Evolutionary conservation across 1,284 basidiomycete species (phyloP).

Genomic region (Gymnopus androsaceus): DNA sequence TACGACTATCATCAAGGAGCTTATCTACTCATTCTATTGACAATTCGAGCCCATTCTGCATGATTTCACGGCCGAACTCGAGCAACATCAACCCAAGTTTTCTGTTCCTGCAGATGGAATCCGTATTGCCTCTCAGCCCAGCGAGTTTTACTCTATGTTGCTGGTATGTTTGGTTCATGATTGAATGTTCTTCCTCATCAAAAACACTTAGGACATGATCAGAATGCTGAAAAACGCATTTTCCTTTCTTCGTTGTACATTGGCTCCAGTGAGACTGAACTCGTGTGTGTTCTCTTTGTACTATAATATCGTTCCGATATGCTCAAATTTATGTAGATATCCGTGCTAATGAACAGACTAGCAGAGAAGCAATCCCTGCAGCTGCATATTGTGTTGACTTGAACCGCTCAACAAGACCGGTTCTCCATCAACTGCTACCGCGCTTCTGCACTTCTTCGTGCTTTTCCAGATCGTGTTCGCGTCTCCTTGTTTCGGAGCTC

Average conservation of each 20-base stretch:
- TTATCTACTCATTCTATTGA: background rate
- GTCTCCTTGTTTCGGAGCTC: constrained; percentile 87
- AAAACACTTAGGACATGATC: constrained; percentile 77
- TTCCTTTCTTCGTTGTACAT: constrained; percentile 89
- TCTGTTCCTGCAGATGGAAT: constrained; percentile 37
- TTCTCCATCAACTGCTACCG: constrained; percentile 69
- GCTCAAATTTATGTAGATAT: constrained; percentile 51
- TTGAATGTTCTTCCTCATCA: too few species aligned
- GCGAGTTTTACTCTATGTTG: constrained; percentile 41
- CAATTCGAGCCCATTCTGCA: background rate
- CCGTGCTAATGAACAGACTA: constrained; percentile 64
- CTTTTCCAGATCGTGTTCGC: constrained; percentile 77
- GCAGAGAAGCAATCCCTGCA: constrained; percentile 61
- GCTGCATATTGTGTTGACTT: constrained; percentile 81
- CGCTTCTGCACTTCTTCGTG: constrained; percentile 70
- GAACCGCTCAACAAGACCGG: constrained; percentile 91
- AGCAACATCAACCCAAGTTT: constrained; percentile 41
- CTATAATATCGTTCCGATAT: background rate
- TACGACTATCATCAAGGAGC: background rate
- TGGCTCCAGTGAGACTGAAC: constrained; percentile 65
- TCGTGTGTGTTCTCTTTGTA: constrained; percentile 54
- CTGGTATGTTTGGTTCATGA: constrained; percentile 31
- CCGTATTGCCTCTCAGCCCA: constrained; percentile 39
- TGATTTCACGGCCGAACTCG: constrained; percentile 37
- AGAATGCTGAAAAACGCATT: constrained; percentile 72